These are phyloP conservation scores for Chalara sp. DNA, from an alignment of 2,329 filamentous ascomycete species.

Conservation along the genomic window DNA sequence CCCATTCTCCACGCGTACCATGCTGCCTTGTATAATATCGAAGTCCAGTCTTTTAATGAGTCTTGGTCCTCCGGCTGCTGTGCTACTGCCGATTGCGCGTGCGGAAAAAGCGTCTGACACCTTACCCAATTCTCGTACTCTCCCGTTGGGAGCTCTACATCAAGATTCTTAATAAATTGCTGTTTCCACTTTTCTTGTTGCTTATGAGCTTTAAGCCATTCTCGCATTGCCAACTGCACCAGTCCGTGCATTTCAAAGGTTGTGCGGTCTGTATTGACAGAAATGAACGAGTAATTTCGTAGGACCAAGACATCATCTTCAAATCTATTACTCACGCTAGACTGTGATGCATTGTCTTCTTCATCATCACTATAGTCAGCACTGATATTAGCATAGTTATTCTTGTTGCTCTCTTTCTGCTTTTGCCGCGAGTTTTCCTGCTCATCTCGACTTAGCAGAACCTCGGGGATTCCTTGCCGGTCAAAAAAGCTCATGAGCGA, in stretches of 20 bases:
- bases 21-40: constrained; percentile 14
- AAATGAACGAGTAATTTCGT: constrained; percentile 31
- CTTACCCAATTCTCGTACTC: constrained; percentile 17
- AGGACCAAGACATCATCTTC: constrained; percentile 30
- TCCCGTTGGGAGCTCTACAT: constrained; percentile 12
- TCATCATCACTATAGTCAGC: background rate
- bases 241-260: constrained; percentile 36
- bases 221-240: constrained; percentile 32
- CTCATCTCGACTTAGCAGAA: constrained; percentile 16
- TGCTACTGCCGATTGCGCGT: constrained; percentile 12
- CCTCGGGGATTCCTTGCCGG: constrained; percentile 32
- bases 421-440: background rate
- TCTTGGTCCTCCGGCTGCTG: constrained; percentile 11
- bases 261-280: constrained; percentile 12
- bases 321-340: constrained; percentile 15
- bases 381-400: background rate
- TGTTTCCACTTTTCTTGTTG: constrained; percentile 25
- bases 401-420: constrained; percentile 6
- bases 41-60: constrained; percentile 15
- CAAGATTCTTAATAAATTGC: constrained; percentile 25
- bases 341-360: constrained; percentile 5
- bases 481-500: constrained; percentile 23
- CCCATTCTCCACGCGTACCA: constrained; percentile 13
- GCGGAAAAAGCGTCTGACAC: constrained; percentile 17
- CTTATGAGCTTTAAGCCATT: constrained; percentile 26